Conservation (phyloP, 140 eudicot species). For the Cichorium intybus region DNA sequence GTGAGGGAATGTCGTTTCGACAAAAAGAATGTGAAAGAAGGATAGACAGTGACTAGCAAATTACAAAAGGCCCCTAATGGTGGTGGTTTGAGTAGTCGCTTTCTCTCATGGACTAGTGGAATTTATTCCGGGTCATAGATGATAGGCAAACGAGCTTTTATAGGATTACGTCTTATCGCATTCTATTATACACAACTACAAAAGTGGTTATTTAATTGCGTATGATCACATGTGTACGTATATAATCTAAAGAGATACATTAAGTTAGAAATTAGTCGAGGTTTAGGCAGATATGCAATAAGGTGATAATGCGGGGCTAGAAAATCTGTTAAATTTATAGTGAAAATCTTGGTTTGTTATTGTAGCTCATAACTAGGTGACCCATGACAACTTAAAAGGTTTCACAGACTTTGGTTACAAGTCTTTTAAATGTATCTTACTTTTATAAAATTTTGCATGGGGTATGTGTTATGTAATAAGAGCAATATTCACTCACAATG, state of each 20-base stretch:
- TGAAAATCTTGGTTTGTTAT: neutral
- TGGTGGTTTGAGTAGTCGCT: slow-evolving; percentile 20
- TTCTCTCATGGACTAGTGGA: slow-evolving; percentile 19
- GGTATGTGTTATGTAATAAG: neutral
- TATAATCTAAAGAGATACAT: neutral
- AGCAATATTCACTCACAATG: neutral
- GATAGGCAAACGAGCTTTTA: slow-evolving; percentile 10
- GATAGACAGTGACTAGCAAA: slow-evolving; percentile 28
- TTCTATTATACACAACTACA: neutral
- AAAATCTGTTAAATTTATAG: too few species aligned
- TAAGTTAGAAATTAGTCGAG: neutral
- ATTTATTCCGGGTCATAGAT: neutral
- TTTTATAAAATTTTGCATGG: neutral
- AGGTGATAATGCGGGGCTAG: neutral
- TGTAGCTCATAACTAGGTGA: neutral
- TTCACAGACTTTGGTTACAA: neutral
- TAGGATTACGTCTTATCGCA: slow-evolving; percentile 7
- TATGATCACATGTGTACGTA: neutral
- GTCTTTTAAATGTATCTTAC: neutral
- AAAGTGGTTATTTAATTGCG: neutral
- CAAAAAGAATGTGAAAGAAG: slow-evolving; percentile 9
- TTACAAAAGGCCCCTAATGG: slow-evolving; percentile 24
- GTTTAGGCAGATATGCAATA: neutral
- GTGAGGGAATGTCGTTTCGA: slow-evolving; percentile 12
- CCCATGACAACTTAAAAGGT: neutral